Base-by-base conservation (phyloP, 2,329 filamentous ascomycete species). In the Botryotinia globosa region DNA sequence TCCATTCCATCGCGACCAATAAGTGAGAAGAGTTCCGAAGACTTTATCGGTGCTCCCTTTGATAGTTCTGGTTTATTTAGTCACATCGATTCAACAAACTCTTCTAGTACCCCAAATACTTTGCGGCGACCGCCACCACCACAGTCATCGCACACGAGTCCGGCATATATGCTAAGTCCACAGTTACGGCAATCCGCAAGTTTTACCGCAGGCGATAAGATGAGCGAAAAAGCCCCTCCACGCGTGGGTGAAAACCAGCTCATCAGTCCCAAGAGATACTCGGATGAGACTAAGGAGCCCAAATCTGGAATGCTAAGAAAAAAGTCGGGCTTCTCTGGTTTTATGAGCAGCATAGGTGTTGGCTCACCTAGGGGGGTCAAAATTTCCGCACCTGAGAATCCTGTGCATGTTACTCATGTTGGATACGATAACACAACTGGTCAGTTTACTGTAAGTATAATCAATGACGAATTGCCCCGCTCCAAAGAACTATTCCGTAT, bases 331-430 rank as follows among this genome's bases (percentile, higher is more conserved):
- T 94, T 97, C 80, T 94, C 93, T 25, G 93, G 91, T 77, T 94
- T 97, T 79, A 90, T 97, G 85, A 95, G 91, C 81, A 95, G 91
- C 81, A 81, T 91, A 74, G 85, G 90, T 80, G 90, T 97, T 73
- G 92, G 93, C 76, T 95, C 94, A 51, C 94, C 93, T 70, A 93
- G 94, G 82, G 93, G 94, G 76, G 94, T 96, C 64, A 90, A 95
- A 82, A 99, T 99, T 79, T 98, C 96, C n/a, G 93, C 94, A 54
- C 96, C 96, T 71, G 94, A 97, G 83, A 98, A 99, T 79, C 96
- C 96, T 66, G 94, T 98, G 74, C 96, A 98, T 83, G 93, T 99
- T 79, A 98, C 95, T 73, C 96, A 99, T 83, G 96, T 99, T 77
- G 95, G 95, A 78, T 98, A 97, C 82, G 95, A 99, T 83, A 97